A percentile compares a stretch with the other conserved stretches of the same genome.
Evolutionary conservation across 495 filamentous ascomycete species (phyloP).

Genomic region (Aspergillus indologenus): DNA sequence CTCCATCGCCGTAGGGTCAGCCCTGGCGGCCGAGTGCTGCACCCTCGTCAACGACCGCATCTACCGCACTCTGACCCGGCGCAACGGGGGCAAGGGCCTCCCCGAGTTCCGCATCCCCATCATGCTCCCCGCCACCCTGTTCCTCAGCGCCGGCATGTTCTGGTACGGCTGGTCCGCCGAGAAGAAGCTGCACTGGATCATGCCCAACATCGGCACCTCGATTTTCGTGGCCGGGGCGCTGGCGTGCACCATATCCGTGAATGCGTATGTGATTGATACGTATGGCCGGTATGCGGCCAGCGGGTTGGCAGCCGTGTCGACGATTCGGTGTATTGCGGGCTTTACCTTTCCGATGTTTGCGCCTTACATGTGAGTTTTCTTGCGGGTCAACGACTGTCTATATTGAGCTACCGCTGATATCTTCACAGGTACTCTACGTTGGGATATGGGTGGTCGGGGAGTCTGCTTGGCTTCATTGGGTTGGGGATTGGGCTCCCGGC

Average conservation of each 20-base stretch:
- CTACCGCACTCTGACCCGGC: conserved; percentile 56
- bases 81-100: conserved; percentile 48
- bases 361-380: conserved; percentile 32
- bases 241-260: conserved; percentile 61
- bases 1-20: conserved; percentile 61
- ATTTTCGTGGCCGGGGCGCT: conserved; percentile 59
- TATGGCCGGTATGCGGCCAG: conserved; percentile 70
- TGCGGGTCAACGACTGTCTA: too few species aligned
- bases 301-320: conserved; percentile 61
- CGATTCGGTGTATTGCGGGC: conserved; percentile 63
- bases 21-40: conserved; percentile 55
- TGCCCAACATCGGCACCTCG: conserved; percentile 58
- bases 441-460: conserved; percentile 62
- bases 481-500: conserved; percentile 54
- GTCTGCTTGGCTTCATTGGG: conserved; percentile 50
- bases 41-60: conserved; percentile 60
- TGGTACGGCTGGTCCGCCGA: conserved; percentile 63
- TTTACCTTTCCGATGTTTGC: conserved; percentile 78
- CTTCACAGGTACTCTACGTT: conserved; percentile 47
- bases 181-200: conserved; percentile 48
- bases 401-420: too few species aligned
- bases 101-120: conserved; percentile 54
- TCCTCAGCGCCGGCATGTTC: conserved; percentile 57
- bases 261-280: conserved; percentile 34
- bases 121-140: conserved; percentile 49